Conservation (phyloP, 805 yeast genomes). For the Saturnispora diversa region DNA sequence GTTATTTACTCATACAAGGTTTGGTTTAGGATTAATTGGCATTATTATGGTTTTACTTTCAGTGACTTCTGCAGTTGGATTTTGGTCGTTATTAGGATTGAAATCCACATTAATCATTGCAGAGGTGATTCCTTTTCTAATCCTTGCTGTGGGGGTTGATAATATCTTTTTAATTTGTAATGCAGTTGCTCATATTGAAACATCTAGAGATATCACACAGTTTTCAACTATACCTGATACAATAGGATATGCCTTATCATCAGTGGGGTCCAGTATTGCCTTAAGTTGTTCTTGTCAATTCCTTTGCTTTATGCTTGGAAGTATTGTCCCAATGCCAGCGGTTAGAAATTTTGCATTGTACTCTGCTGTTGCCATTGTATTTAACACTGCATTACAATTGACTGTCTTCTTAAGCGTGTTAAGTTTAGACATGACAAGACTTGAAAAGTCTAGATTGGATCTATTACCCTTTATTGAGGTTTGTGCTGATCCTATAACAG, state of each 20-base stretch:
- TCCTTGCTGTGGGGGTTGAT: slow-evolving; percentile 91
- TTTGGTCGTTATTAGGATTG: slow-evolving; percentile 66
- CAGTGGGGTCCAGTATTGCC: slow-evolving; percentile 82
- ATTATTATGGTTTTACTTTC: slow-evolving; percentile 74
- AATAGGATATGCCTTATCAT: slow-evolving; percentile 55
- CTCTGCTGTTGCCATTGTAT: slow-evolving; percentile 75
- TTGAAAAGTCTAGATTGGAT: slow-evolving; percentile 54
- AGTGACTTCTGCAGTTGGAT: slow-evolving; percentile 74
- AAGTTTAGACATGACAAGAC: slow-evolving; percentile 54
- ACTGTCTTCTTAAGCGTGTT: slow-evolving; percentile 73
- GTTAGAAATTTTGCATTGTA: slow-evolving; percentile 88
- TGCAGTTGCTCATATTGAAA: slow-evolving; percentile 54
- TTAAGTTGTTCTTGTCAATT: slow-evolving; percentile 71
- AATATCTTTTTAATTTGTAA: slow-evolving; percentile 82
- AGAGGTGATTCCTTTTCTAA: slow-evolving; percentile 90
- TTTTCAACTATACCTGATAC: slow-evolving; percentile 45
- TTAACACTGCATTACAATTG: slow-evolving; percentile 71
- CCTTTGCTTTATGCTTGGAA: slow-evolving; percentile 71
- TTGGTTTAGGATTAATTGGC: slow-evolving; percentile 77
- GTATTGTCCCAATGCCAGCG: slow-evolving; percentile 89
- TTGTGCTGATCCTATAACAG: not conserved
- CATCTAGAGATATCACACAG: slow-evolving; percentile 25
- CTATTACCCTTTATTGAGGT: slow-evolving; percentile 47
- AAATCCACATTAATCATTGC: slow-evolving; percentile 90
- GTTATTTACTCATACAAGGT: slow-evolving; percentile 45